phyloP scores from a whole-genome alignment of 805 yeast species.

The Sugiyamaella americana region DNA sequence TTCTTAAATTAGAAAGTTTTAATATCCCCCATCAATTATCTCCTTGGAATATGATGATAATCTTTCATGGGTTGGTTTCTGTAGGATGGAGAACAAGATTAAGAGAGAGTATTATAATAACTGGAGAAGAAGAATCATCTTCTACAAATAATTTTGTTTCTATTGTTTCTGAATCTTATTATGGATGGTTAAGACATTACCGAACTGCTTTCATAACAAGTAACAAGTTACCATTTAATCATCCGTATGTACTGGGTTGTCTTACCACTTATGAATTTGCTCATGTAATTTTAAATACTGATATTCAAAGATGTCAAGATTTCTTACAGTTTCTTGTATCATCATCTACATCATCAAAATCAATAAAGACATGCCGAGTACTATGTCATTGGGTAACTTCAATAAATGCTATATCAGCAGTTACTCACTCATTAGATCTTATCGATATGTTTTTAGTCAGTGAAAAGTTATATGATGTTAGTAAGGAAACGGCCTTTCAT shows the following conservation, averaged over 20 bases:
- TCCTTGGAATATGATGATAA: slow-evolving; percentile 26
- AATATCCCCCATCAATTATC: slow-evolving; percentile 13
- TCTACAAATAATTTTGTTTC: slow-evolving; percentile 12
- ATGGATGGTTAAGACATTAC: slow-evolving; percentile 23
- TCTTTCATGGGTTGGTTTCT: slow-evolving; percentile 23
- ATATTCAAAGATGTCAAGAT: slow-evolving; percentile 16
- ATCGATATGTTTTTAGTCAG: slow-evolving; percentile 20
- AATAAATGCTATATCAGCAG: slow-evolving; percentile 12
- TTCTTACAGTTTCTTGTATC: slow-evolving; percentile 10
- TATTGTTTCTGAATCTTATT: slow-evolving; percentile 19
- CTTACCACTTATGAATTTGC: slow-evolving; percentile 24
- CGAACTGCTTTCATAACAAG: slow-evolving; percentile 18
- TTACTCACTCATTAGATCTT: slow-evolving; percentile 21
- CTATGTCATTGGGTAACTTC: slow-evolving; percentile 10
- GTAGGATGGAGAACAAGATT: slow-evolving; percentile 22
- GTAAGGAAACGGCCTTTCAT: slow-evolving; percentile 23
- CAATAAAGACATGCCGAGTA: not conserved
- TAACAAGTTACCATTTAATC: slow-evolving; percentile 21
- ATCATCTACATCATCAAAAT: not conserved
- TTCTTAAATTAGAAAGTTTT: slow-evolving; percentile 16
- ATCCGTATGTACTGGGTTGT: slow-evolving; percentile 24
- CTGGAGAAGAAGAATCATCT: slow-evolving; percentile 2
- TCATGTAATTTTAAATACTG: slow-evolving; percentile 19
- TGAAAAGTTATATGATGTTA: slow-evolving; percentile 19
- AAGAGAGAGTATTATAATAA: slow-evolving; percentile 14